phyloP scores from a whole-genome alignment of 1,139 yeast species.

The Kurtzmaniella natalensis region DNA sequence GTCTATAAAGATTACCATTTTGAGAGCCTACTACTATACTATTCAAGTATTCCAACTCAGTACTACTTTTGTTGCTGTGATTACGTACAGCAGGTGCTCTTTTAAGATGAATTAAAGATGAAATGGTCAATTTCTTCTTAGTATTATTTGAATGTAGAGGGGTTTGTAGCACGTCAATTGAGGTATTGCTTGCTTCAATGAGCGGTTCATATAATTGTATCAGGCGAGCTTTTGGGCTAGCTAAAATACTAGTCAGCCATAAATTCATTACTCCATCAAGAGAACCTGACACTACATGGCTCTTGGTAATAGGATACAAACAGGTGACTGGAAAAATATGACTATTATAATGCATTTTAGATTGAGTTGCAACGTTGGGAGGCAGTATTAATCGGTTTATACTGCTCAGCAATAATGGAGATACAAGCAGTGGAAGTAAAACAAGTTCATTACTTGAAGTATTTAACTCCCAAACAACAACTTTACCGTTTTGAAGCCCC shows the following conservation, averaged over 20 bases:
- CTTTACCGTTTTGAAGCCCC: conserved; percentile 33
- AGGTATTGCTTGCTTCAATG: conserved; percentile 4
- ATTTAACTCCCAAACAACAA: conserved; percentile 38
- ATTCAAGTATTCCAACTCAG: conserved; percentile 18
- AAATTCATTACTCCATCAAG: conserved; percentile 32
- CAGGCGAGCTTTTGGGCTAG: conserved; percentile 24
- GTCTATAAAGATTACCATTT: conserved; percentile 43
- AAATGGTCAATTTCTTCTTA: background rate
- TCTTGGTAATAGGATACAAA: background rate
- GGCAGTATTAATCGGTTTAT: background rate
- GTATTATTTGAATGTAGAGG: background rate
- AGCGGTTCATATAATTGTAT: conserved; percentile 11
- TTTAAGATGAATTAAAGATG: background rate
- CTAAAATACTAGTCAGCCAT: conserved; percentile 40
- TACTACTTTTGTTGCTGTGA: background rate
- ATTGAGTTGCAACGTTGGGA: background rate
- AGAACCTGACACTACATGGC: conserved; percentile 20
- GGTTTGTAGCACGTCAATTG: background rate
- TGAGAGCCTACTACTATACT: conserved; percentile 42
- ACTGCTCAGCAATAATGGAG: conserved; percentile 6
- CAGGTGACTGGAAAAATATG: conserved; percentile 3
- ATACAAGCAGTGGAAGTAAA: conserved; percentile 6
- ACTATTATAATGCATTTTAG: background rate
- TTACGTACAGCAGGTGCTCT: background rate
- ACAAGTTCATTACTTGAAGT: conserved; percentile 6